A percentile compares a stretch with the other conserved stretches of the same genome.
phyloP scores from a whole-genome alignment of 2,329 filamentous ascomycete species.

The Fusarium torulosum region DNA sequence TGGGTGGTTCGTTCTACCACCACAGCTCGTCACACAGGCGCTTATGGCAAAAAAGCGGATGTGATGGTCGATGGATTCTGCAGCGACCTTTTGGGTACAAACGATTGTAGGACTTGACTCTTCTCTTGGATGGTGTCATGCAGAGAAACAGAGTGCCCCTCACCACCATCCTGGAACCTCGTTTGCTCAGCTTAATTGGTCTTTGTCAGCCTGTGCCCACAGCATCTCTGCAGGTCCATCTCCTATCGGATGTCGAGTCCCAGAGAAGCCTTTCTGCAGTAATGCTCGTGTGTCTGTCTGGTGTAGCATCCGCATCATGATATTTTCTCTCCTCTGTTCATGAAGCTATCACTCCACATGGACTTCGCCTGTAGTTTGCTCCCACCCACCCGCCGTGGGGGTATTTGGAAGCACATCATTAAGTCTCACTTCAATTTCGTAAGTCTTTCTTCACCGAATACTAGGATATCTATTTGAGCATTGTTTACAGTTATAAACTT shows the following conservation, averaged over 20 bases:
- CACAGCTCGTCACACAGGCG: conserved; percentile 36
- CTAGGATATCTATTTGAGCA: background rate
- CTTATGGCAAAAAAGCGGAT: conserved; percentile 35
- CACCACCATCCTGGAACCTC: conserved; percentile 35
- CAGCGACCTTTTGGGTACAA: conserved; percentile 23
- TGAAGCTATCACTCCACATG: conserved; percentile 36
- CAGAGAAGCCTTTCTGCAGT: conserved; percentile 16
- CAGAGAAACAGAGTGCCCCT: conserved; percentile 41
- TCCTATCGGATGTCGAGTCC: conserved; percentile 44
- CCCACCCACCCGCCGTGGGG: conserved; percentile 28
- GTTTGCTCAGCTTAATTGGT: conserved; percentile 30
- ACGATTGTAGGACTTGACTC: conserved; percentile 31
- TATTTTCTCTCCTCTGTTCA: conserved; percentile 20
- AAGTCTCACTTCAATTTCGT: background rate
- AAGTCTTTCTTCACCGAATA: conserved; percentile 10
- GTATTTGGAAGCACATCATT: conserved; percentile 16
- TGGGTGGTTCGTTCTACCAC: conserved; percentile 25
- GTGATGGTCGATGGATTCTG: conserved; percentile 34
- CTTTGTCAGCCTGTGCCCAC: conserved; percentile 33
- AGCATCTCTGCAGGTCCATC: conserved; percentile 44
- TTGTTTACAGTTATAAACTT: conserved; percentile 32
- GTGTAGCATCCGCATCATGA: conserved; percentile 43
- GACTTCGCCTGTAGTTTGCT: conserved; percentile 10
- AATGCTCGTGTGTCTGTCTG: conserved; percentile 34
- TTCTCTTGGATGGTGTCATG: conserved; percentile 48